Percentiles rank a stretch among this genome's conserved stretches.
These are phyloP conservation scores for Vigna hirtella DNA, from an alignment of 306 rosid species.

Conservation along the genomic window DNA sequence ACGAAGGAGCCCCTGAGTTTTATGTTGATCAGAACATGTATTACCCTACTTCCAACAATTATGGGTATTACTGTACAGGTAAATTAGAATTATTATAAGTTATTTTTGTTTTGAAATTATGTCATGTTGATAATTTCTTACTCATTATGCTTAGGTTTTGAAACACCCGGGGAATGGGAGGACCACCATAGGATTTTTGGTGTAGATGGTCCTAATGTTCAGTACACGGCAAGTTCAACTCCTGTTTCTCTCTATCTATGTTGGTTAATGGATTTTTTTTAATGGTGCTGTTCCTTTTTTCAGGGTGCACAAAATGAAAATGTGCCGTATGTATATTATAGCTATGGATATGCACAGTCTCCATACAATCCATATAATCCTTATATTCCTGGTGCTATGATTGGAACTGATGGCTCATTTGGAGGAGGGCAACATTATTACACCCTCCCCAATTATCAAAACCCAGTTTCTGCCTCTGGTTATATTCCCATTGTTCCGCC, in stretches of 20 bases:
- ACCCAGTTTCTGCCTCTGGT: conserved; percentile 66
- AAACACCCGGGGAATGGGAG: conserved; percentile 93
- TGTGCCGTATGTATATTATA: conserved; percentile 82
- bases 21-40: conserved; percentile 83
- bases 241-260: conserved; percentile 4
- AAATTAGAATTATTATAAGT: background rate
- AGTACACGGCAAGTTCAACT: conserved; percentile 62
- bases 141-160: conserved; percentile 68
- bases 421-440: conserved; percentile 76
- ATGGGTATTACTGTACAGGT: conserved; percentile 98
- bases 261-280: conserved; percentile 23
- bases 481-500: conserved; percentile 80
- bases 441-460: conserved; percentile 70
- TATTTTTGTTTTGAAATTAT: conserved; percentile 20
- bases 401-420: conserved; percentile 78
- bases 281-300: background rate
- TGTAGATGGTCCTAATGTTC: conserved; percentile 77
- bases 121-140: conserved; percentile 1
- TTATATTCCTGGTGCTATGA: conserved; percentile 91
- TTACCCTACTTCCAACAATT: conserved; percentile 89
- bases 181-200: conserved; percentile 84
- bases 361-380: conserved; percentile 98
- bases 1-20: conserved; percentile 82
- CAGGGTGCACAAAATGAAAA: conserved; percentile 92
- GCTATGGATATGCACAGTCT: conserved; percentile 96